Evolutionary conservation across 176 grass and related monocot species (phyloP).

Genomic region (Canna indica): DNA sequence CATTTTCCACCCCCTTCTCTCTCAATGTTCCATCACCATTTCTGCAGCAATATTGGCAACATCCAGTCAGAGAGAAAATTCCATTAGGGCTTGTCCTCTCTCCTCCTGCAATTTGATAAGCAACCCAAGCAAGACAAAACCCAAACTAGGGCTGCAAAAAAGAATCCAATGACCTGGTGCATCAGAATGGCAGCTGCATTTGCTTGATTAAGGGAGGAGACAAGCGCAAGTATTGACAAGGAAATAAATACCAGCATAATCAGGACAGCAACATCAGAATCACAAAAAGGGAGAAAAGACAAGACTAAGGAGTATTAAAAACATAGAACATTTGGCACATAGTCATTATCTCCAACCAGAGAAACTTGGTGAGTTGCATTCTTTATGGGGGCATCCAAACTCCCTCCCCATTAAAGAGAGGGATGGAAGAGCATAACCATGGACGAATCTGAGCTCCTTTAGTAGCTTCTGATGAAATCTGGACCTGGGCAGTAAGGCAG

Average conservation of each 20-base stretch:
- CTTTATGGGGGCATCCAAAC: not conserved
- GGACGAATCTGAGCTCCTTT: not conserved
- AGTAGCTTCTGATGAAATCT: not conserved
- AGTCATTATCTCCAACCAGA: not conserved
- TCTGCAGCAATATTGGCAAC: not conserved
- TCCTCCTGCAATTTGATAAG: not conserved
- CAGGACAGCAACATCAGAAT: constrained; percentile 3
- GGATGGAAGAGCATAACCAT: not conserved
- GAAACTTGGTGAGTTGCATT: not conserved
- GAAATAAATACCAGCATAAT: not conserved
- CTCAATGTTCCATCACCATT: not conserved
- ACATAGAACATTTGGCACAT: not conserved
- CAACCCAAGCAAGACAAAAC: not conserved
- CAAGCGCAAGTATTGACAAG: not conserved
- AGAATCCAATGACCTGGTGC: constrained; percentile 2
- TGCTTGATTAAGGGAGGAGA: not conserved
- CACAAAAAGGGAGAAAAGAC: not conserved
- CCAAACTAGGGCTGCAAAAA: not conserved
- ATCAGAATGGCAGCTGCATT: not conserved
- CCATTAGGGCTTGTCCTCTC: not conserved
- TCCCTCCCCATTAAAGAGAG: not conserved
- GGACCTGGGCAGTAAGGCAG: not conserved
- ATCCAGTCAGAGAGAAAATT: not conserved
- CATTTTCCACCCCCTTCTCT: constrained; percentile 18
- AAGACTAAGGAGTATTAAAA: not conserved